Conservation (phyloP, 1,284 basidiomycete species). For the Austroboletus novae-zelandiae region DNA sequence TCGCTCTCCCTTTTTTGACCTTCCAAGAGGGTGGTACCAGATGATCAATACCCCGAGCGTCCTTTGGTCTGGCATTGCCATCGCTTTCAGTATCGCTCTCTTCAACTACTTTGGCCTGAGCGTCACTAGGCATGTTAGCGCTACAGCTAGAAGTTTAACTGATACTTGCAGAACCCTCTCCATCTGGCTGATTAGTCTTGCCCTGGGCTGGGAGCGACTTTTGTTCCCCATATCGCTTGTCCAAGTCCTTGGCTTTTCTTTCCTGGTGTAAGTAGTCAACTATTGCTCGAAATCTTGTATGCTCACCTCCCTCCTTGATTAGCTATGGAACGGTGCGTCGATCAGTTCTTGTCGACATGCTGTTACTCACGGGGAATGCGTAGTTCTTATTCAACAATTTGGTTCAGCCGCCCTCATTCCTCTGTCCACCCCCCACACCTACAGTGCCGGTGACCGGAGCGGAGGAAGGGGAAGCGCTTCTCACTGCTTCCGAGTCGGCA, state of each 20-base stretch:
- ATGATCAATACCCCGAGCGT: constrained; percentile 81
- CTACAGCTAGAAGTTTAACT: constrained; percentile 85
- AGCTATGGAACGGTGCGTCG: constrained; percentile 60
- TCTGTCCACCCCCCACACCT: constrained; percentile 41
- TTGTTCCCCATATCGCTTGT: constrained; percentile 80
- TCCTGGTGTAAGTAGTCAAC: constrained; percentile 70
- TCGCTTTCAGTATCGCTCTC: constrained; percentile 82
- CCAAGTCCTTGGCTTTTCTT: constrained; percentile 85
- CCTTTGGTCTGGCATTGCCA: constrained; percentile 73
- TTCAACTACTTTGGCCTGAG: constrained; percentile 97
- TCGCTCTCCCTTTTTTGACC: constrained; percentile 85
- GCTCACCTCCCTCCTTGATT: constrained; percentile 7
- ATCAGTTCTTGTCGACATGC: neutral
- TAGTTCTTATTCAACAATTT: constrained; percentile 81
- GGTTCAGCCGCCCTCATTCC: constrained; percentile 59
- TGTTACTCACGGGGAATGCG: constrained; percentile 14
- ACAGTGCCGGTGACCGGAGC: constrained; percentile 32
- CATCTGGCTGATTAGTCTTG: constrained; percentile 87
- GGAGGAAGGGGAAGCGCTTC: constrained; percentile 53
- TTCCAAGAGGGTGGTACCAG: constrained; percentile 87
- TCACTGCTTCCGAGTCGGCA: constrained; percentile 34
- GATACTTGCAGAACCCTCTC: constrained; percentile 95
- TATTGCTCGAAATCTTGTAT: constrained; percentile 28
- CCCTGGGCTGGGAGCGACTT: constrained; percentile 90
- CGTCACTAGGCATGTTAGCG: constrained; percentile 88